Evolutionary conservation across 805 yeast species (phyloP), one percentile per base, ranked within the genome.

Genomic region (Zygosaccharomyces kombuchaensis): DNA sequence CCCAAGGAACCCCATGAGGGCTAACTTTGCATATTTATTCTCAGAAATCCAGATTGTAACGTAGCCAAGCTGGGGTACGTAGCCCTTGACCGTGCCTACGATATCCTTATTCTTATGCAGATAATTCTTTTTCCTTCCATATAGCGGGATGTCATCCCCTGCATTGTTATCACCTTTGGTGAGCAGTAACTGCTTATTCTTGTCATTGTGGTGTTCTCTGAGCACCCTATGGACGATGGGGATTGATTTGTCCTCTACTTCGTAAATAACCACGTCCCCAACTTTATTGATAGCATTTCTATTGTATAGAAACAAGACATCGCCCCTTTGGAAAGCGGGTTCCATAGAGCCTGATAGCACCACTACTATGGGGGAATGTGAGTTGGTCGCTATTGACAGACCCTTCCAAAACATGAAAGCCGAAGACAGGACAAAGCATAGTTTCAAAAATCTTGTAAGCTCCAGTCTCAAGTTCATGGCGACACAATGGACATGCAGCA

Each of bases 291-390:
- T 63, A 16, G 68, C 59, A 45, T 84, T 81, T 54, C 97, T 75
- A 67, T 93, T 93, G 96, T 96, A 90, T 46, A 93, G 71, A 58
- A 93, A 82, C 50, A 93, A 70, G 13, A 93, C 83, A 63, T 93
- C 99, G 41, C 99, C 99, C 68, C 99, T 79, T 68, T 93, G 97
- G 75, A 93, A 93, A 1, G 99, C 99, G 2, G 99, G 99, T 65
- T 93, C 99, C 99, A 93, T 93, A 2, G 98, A 91, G 5, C 99
- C 99, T 1, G 98, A 89, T 40, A 93, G 77, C 8, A 93, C 99
- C 23, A 93, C 99, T 16, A 93, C 99, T 19, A 93, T 80, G 16
- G 99, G 99, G 1, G 97, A 87, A 50, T 87, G 82, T 0, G 96
- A 81, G 67, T 87, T 81, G 9, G 96, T 75, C 1, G 81, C 71